A percentile compares a stretch with the other conserved stretches of the same genome.
phyloP scores from a whole-genome alignment of 805 yeast species.

The Candida andamanensis region DNA sequence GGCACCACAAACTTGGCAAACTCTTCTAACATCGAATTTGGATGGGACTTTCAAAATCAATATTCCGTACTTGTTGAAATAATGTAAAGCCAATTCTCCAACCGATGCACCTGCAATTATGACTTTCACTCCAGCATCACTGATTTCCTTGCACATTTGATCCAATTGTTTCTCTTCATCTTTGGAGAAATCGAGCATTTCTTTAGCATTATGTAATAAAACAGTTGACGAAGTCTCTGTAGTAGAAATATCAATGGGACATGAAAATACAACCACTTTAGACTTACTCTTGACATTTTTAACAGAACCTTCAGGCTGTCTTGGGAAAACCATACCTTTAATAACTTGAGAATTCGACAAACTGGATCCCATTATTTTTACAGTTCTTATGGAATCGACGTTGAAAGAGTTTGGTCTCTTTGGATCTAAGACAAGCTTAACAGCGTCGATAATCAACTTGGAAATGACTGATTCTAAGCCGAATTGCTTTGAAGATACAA shows the following conservation, averaged over 20 bases:
- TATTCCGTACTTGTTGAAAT: slow-evolving; percentile 79
- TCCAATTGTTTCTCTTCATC: slow-evolving; percentile 96
- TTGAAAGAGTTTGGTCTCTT: slow-evolving; percentile 65
- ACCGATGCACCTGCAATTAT: slow-evolving; percentile 92
- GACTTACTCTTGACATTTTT: slow-evolving; percentile 57
- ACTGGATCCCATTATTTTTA: slow-evolving; percentile 91
- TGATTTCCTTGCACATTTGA: slow-evolving; percentile 72
- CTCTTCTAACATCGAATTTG: slow-evolving; percentile 89
- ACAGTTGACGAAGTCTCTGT: slow-evolving; percentile 99
- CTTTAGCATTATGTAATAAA: slow-evolving; percentile 89
- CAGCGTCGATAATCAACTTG: slow-evolving; percentile 78
- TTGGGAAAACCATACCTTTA: slow-evolving; percentile 96
- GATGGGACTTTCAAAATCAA: slow-evolving; percentile 86
- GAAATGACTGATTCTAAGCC: slow-evolving; percentile 80
- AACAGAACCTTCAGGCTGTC: slow-evolving; percentile 92
- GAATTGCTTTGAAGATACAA: slow-evolving; percentile 88
- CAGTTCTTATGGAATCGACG: slow-evolving; percentile 91
- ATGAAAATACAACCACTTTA: slow-evolving; percentile 87
- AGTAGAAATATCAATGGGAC: slow-evolving; percentile 90
- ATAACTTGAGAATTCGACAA: slow-evolving; percentile 70
- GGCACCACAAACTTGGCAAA: slow-evolving; percentile 95
- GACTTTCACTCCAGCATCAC: slow-evolving; percentile 80
- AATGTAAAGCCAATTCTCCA: slow-evolving; percentile 91
- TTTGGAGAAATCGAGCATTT: slow-evolving; percentile 91
- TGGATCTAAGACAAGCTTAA: slow-evolving; percentile 66